Conservation (phyloP, 2,329 filamentous ascomycete genomes). For the Fusarium papillatum region DNA sequence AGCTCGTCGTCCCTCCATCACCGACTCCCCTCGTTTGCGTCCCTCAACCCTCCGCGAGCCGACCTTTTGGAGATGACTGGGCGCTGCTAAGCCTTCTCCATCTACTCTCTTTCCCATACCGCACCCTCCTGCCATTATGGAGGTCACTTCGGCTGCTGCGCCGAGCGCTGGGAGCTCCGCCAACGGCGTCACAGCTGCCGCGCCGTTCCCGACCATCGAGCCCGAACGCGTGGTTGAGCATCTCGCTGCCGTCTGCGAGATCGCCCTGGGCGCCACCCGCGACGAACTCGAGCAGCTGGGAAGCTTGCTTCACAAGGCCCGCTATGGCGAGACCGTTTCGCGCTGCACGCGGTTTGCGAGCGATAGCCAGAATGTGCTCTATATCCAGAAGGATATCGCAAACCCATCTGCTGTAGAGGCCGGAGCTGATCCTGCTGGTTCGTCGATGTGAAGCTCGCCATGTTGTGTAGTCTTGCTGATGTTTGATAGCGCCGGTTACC, state of each 20-base stretch:
- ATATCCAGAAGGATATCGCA: constrained; percentile 87
- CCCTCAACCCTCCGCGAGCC: constrained; percentile 21
- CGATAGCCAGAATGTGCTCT: constrained; percentile 89
- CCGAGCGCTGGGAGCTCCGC: constrained; percentile 54
- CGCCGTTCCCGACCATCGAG: constrained; percentile 71
- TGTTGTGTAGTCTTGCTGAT: constrained; percentile 19
- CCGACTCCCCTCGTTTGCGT: constrained; percentile 24
- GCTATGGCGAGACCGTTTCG: constrained; percentile 84
- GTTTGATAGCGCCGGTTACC: constrained; percentile 55
- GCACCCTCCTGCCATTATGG: constrained; percentile 58
- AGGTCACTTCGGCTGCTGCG: constrained; percentile 62
- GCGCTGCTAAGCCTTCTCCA: constrained; percentile 37
- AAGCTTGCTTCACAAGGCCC: constrained; percentile 83
- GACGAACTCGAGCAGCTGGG: constrained; percentile 85
- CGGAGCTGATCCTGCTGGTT: constrained; percentile 60
- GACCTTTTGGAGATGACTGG: constrained; percentile 47
- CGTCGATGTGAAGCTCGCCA: constrained; percentile 33
- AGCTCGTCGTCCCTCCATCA: constrained; percentile 15
- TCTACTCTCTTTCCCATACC: constrained; percentile 21
- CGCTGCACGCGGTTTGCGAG: constrained; percentile 91
- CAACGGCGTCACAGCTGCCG: constrained; percentile 59
- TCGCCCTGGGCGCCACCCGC: constrained; percentile 81
- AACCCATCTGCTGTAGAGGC: constrained; percentile 66
- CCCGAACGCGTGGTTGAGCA: constrained; percentile 80
- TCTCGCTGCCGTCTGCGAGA: constrained; percentile 77